Percentiles rank a stretch among this genome's conserved stretches.
Conservation (phyloP, 2,329 filamentous ascomycete species). For the Fusarium zealandicum region DNA sequence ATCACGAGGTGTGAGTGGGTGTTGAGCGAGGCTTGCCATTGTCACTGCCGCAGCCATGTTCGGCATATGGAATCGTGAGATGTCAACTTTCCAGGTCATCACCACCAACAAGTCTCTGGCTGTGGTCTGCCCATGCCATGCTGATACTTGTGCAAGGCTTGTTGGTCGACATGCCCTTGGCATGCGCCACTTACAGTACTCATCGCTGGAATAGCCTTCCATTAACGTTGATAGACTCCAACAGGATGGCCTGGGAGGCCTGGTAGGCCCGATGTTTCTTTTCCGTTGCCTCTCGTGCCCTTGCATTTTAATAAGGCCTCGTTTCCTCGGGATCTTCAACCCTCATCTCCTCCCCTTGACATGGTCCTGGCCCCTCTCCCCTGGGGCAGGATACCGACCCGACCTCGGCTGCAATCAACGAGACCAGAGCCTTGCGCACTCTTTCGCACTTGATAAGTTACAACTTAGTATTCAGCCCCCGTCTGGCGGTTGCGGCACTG, state of each 20-base stretch:
- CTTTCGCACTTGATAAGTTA: conserved; percentile 5
- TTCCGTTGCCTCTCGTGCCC: background rate
- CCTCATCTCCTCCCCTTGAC: background rate
- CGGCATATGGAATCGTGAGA: background rate
- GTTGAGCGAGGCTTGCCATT: background rate
- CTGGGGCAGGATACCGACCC: background rate
- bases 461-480: conserved; percentile 10
- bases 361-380: background rate
- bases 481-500: conserved; percentile 22
- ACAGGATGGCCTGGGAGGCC: no score
- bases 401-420: background rate
- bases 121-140: no score
- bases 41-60: background rate
- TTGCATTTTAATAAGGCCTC: background rate
- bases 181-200: no score
- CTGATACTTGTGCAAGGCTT: no score
- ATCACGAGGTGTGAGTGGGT: conserved; percentile 25
- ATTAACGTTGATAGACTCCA: background rate
- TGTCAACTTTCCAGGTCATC: background rate
- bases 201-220: background rate
- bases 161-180: no score
- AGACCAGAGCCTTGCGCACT: no score
- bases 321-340: background rate
- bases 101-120: background rate
- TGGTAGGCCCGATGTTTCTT: no score